Percentiles rank a stretch among this genome's conserved stretches.
Evolutionary conservation across 371 early-diverging fungal genomes (phyloP).

Genomic region (Blastocladiella emersonii): DNA sequence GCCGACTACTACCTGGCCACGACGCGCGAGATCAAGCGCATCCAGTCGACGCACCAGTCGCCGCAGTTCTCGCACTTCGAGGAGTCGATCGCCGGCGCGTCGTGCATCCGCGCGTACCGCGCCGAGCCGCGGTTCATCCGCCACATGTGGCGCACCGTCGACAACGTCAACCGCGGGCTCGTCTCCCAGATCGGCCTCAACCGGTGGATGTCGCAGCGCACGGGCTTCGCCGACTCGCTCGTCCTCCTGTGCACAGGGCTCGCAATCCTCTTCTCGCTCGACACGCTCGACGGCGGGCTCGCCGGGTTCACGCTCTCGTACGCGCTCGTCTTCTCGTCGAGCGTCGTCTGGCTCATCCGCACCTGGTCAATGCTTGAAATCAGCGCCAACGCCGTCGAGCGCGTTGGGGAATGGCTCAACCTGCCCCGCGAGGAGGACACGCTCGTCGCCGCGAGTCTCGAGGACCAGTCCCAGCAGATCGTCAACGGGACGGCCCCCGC

Average conservation of each 20-base stretch:
- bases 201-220: conserved; percentile 85
- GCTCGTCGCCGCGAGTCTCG: conserved; percentile 30
- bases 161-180: conserved; percentile 62
- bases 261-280: conserved; percentile 29
- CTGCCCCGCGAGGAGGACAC: conserved; percentile 49
- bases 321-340: conserved; percentile 3
- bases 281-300: conserved; percentile 49
- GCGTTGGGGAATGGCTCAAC: conserved; percentile 56
- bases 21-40: conserved; percentile 62
- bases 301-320: conserved; percentile 74
- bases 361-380: conserved; percentile 68
- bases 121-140: conserved; percentile 51
- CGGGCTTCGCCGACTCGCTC: conserved; percentile 51
- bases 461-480: conserved; percentile 62
- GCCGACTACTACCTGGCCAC: conserved; percentile 55
- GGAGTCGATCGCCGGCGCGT: conserved; percentile 47
- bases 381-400: conserved; percentile 73
- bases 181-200: conserved; percentile 64
- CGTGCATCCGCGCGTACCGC: conserved; percentile 72
- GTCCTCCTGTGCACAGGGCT: conserved; percentile 62
- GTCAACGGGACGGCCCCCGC: conserved; percentile 25
- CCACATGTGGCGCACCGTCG: conserved; percentile 55
- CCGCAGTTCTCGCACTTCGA: conserved; percentile 57
- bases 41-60: conserved; percentile 59
- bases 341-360: conserved; percentile 67